Evolutionary conservation across 768 basidiomycete species (phyloP), one percentile per base, ranked within the genome.

Genomic region (Postia placenta): DNA sequence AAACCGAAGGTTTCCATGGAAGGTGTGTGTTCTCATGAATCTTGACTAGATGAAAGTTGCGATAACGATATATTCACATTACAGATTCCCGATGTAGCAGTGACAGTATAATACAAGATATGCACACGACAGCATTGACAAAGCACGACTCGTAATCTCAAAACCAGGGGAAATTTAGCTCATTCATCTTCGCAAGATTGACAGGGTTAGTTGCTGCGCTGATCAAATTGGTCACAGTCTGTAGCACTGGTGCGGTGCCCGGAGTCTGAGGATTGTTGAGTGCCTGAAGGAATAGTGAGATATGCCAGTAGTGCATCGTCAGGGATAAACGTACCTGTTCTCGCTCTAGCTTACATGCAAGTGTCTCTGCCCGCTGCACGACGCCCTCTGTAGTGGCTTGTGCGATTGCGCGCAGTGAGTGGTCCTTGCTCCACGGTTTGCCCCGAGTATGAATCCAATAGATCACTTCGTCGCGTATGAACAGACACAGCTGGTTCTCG

Each of bases 381-480:
- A 95, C 73, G 6, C 75, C 75, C 6, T 92, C 87, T 17, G 80
- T 76, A 48, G 75, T 76, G 26, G 76, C 72, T 17, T 80, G 78
- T 17, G 79, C 72, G 27, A 73, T 71, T 19, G 72, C 69, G 37
- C 80, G 76, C 69, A 84, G 84, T 25, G 74, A 62, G 11, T 67
- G 47, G 60, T 91, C 88, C 43, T 79, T 68, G 26, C 74, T 72
- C 66, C 74, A 77, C 12, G 78, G 75, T 44, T 79, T 75, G 47
- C 73, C 74, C 45, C 78, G 76, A 4, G 41, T 42, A 39, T 74
- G 70, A 53, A 87, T 62, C 87, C 88, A 91, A 11, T 78, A 74
- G 57, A 83, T 75, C 39, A 97, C 87, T 68, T 99, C 96, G 60
- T 99, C 96, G 37, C 93, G 80, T 23, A 90, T 81, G 63, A 95